phyloP scores from a whole-genome alignment of 169 alveolate genomes.

The Plasmodium blacklocki region DNA sequence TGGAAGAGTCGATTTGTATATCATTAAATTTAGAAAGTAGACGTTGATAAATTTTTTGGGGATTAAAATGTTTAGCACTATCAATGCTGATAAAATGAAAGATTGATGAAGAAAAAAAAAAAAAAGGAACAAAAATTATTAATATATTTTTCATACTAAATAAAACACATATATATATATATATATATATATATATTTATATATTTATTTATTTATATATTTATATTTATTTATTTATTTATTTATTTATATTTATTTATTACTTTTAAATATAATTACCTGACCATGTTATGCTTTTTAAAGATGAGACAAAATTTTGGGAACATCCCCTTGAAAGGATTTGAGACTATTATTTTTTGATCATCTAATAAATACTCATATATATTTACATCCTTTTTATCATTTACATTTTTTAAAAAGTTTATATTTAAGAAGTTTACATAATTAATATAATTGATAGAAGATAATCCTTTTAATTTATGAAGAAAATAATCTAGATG shows the following conservation, averaged over 20 bases:
- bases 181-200: too few relatives aligned
- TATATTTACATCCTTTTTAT: background rate
- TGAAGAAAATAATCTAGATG: slow-evolving; percentile 20
- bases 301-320: slow-evolving; percentile 37
- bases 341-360: slow-evolving; percentile 28
- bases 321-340: slow-evolving; percentile 41
- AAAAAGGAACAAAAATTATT: background rate
- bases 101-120: background rate
- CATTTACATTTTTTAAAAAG: slow-evolving; percentile 19
- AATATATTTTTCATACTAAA: too few relatives aligned
- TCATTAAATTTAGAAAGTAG: too few relatives aligned
- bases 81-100: too few relatives aligned
- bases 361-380: slow-evolving; percentile 18
- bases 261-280: background rate
- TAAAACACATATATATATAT: too few relatives aligned
- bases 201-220: too few relatives aligned
- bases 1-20: background rate
- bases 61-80: too few relatives aligned
- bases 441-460: slow-evolving; percentile 37
- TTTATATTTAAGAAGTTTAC: slow-evolving; percentile 31
- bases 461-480: slow-evolving; percentile 39
- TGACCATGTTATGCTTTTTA: background rate
- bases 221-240: too few relatives aligned
- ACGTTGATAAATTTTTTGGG: too few relatives aligned
- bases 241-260: background rate